Conservation (phyloP, 2,329 filamentous ascomycete species). For the Cordyceps tenuipes region DNA sequence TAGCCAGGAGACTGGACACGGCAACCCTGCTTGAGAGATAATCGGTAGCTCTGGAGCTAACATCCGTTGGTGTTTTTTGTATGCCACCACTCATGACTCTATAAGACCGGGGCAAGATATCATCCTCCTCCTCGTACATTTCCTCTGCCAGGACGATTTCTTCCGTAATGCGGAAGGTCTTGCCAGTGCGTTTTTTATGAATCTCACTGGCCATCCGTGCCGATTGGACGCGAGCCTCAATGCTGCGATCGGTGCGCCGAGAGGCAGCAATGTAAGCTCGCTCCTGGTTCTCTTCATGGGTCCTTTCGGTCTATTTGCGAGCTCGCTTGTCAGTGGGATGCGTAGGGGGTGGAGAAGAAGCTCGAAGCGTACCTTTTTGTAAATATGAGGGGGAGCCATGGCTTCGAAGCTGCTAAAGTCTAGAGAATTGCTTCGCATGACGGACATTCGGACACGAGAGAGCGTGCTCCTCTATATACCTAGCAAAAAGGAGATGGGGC, state of each 20-base stretch:
- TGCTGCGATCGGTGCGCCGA: slow-evolving; percentile 71
- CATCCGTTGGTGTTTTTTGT: slow-evolving; percentile 49
- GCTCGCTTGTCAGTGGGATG: neutral
- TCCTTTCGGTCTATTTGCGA: slow-evolving; percentile 54
- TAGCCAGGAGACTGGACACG: slow-evolving; percentile 32
- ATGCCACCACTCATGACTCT: slow-evolving; percentile 51
- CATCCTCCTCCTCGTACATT: slow-evolving; percentile 94
- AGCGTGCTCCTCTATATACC: neutral
- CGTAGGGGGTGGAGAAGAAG: neutral
- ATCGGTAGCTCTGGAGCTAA: slow-evolving; percentile 52
- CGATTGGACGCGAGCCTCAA: slow-evolving; percentile 83
- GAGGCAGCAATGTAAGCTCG: slow-evolving; percentile 90
- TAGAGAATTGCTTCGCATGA: slow-evolving; percentile 5
- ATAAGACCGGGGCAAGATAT: slow-evolving; percentile 63
- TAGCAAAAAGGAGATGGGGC: neutral
- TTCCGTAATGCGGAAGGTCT: slow-evolving; percentile 71
- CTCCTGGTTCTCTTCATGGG: slow-evolving; percentile 76
- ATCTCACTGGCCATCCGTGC: slow-evolving; percentile 83
- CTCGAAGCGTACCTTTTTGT: slow-evolving; percentile 10
- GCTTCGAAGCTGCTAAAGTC: slow-evolving; percentile 9
- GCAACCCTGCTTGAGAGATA: slow-evolving; percentile 35
- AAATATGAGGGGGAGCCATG: neutral
- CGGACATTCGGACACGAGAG: neutral
- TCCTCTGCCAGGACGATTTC: slow-evolving; percentile 83
- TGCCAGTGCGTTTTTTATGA: slow-evolving; percentile 80